Evolutionary conservation across 2,329 filamentous ascomycete species (phyloP).

Genomic region (Pseudogymnoascus sp.): DNA sequence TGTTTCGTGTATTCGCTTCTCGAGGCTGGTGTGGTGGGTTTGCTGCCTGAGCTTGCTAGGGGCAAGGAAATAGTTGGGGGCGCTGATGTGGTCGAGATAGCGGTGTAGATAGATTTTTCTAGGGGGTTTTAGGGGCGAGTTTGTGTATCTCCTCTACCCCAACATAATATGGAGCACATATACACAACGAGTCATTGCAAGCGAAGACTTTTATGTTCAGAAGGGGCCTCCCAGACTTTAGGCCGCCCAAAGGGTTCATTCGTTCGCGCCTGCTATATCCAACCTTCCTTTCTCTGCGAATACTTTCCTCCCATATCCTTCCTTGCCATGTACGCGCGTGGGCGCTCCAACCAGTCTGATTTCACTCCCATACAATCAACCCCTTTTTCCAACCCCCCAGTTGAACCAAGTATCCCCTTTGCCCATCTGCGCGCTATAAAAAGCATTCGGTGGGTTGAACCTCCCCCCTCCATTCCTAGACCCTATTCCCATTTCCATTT

Average conservation of each 20-base stretch:
- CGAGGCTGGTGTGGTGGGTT: slow-evolving; percentile 70
- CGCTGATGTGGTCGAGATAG: slow-evolving; percentile 37
- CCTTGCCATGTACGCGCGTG: background rate
- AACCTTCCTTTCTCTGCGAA: background rate
- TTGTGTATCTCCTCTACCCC: background rate
- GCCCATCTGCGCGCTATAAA: background rate
- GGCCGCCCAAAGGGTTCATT: background rate
- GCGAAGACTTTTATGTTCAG: background rate
- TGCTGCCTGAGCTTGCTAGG: slow-evolving; percentile 78
- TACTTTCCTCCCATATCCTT: background rate
- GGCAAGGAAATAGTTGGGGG: slow-evolving; percentile 63
- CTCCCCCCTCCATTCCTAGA: background rate
- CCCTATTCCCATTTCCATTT: background rate
- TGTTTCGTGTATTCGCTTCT: slow-evolving; percentile 77
- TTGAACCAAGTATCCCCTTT: background rate
- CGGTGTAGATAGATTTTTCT: background rate
- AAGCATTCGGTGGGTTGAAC: background rate
- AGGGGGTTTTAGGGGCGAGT: background rate
- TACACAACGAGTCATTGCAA: background rate
- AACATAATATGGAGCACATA: background rate
- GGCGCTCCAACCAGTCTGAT: background rate
- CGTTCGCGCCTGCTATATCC: background rate
- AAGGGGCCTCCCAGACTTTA: slow-evolving; percentile 3
- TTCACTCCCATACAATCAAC: background rate
- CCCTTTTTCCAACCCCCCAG: background rate